These are phyloP conservation scores for Cucurbita pepo DNA, from an alignment of 306 rosid genomes.

Conservation along the genomic window DNA sequence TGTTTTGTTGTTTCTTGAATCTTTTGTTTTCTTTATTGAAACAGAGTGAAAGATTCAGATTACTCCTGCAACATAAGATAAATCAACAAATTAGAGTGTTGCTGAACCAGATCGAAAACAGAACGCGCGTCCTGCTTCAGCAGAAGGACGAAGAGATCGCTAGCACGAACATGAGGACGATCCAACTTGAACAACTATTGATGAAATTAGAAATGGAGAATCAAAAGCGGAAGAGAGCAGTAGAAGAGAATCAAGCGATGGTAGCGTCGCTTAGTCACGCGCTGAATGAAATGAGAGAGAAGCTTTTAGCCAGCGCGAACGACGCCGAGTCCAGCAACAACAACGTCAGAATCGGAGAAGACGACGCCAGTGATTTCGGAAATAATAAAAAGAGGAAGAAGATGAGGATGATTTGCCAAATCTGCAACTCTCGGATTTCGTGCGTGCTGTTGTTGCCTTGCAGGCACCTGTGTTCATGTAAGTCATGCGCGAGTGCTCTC, in stretches of 20 bases:
- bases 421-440: slow-evolving; percentile 27
- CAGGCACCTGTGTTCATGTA: slow-evolving; percentile 69
- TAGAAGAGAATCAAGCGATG: slow-evolving; percentile 38
- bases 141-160: slow-evolving; percentile 48
- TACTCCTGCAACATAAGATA: slow-evolving; percentile 24
- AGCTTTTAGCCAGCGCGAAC: slow-evolving; percentile 4
- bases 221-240: slow-evolving; percentile 30
- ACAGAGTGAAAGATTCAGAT: slow-evolving; percentile 46
- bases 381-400: neutral
- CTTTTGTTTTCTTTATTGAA: neutral
- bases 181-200: slow-evolving; percentile 34
- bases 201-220: slow-evolving; percentile 38
- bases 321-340: slow-evolving; percentile 46
- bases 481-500: slow-evolving; percentile 36
- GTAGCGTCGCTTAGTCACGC: slow-evolving; percentile 25
- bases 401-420: slow-evolving; percentile 19
- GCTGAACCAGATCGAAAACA: slow-evolving; percentile 22
- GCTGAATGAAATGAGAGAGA: slow-evolving; percentile 34
- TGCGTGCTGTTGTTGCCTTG: slow-evolving; percentile 59
- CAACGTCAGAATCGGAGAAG: slow-evolving; percentile 14
- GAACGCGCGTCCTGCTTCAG: slow-evolving; percentile 7
- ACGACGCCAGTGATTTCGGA: slow-evolving; percentile 8
- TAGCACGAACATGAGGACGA: slow-evolving; percentile 14
- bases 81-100: slow-evolving; percentile 24
- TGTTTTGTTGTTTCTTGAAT: neutral